A percentile compares a stretch with the other conserved stretches of the same genome.
Evolutionary conservation across 306 rosid genomes (phyloP).

Genomic region (Inga oerstediana): DNA sequence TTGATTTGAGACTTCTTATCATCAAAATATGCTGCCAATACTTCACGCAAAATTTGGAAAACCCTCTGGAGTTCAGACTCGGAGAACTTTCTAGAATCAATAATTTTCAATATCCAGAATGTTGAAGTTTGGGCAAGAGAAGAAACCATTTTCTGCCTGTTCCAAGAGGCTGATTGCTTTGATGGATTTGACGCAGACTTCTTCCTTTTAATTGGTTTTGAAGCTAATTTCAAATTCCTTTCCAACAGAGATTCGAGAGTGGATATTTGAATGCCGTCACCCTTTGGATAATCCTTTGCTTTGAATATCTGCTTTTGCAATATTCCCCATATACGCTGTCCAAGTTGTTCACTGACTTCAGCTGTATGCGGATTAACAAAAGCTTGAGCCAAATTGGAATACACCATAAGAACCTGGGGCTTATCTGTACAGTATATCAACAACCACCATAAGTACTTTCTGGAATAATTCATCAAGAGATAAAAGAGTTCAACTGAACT

Average conservation of each 20-base stretch:
- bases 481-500: neutral
- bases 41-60: conserved; percentile 56
- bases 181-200: conserved; percentile 58
- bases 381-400: conserved; percentile 71
- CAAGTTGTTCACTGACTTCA: conserved; percentile 90
- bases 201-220: conserved; percentile 75
- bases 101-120: conserved; percentile 82
- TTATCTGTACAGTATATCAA: conserved; percentile 57
- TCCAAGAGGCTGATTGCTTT: conserved; percentile 67
- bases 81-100: conserved; percentile 64
- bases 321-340: conserved; percentile 94
- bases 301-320: conserved; percentile 78
- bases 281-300: conserved; percentile 80
- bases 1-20: conserved; percentile 82
- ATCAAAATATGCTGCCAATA: conserved; percentile 61
- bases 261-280: conserved; percentile 68
- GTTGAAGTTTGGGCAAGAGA: conserved; percentile 80
- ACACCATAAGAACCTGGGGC: conserved; percentile 77
- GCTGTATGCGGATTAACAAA: conserved; percentile 77
- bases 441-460: neutral
- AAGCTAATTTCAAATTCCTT: conserved; percentile 77
- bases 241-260: conserved; percentile 76
- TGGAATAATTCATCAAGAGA: neutral
- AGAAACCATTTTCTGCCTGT: conserved; percentile 68
- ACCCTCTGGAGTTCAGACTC: conserved; percentile 58